phyloP scores from a whole-genome alignment of 2,329 filamentous ascomycete genomes.

The Monilinia fructicola region DNA sequence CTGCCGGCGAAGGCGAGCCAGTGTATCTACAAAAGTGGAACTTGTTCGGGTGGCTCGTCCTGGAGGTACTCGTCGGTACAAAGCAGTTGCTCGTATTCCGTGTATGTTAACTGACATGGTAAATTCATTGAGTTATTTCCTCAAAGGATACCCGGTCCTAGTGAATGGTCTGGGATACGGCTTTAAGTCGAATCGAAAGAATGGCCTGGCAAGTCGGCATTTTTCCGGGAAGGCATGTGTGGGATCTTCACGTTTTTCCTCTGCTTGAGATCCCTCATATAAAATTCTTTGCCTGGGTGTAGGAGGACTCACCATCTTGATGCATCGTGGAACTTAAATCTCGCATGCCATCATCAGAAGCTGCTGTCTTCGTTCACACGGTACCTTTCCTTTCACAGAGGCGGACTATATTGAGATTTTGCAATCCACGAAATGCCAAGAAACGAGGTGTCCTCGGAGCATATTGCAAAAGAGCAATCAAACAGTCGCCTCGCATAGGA shows the following conservation, averaged over 20 bases:
- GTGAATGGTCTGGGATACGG: neutral
- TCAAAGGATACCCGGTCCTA: neutral
- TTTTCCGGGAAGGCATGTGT: slow-evolving; percentile 1
- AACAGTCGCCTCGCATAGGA: neutral
- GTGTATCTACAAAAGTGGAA: slow-evolving; percentile 1
- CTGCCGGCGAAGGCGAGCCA: neutral
- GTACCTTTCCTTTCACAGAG: neutral
- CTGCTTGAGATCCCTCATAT: neutral
- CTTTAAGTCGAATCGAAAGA: neutral
- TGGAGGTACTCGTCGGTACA: neutral
- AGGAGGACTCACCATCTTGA: neutral
- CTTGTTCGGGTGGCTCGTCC: slow-evolving; percentile 2
- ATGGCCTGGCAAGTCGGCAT: neutral
- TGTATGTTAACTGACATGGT: neutral
- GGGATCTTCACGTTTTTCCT: neutral
- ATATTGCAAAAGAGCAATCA: neutral
- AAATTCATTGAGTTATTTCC: neutral
- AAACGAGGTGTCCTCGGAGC: neutral
- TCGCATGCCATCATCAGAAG: neutral
- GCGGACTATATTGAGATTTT: neutral
- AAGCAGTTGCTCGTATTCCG: slow-evolving; percentile 1
- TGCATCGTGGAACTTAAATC: slow-evolving; percentile 1
- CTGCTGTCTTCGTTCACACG: neutral
- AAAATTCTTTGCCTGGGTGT: too few relatives aligned
- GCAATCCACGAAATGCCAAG: neutral